Evolutionary conservation across 192 early-diverging fungal genomes (phyloP).

Genomic region (Backusella liffmaniae): DNA sequence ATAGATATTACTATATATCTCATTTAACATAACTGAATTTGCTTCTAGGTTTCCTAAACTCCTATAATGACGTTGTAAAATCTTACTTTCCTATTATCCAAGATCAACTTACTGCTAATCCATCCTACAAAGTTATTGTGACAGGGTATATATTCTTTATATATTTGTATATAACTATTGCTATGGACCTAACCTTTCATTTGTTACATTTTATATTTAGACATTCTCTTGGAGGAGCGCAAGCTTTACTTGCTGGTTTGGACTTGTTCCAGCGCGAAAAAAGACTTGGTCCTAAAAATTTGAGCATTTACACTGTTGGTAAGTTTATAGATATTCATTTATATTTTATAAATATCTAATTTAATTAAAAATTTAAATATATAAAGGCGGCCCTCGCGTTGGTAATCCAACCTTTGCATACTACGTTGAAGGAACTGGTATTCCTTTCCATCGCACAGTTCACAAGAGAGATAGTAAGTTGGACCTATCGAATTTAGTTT

Average conservation of each 20-base stretch:
- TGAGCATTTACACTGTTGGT: slow-evolving; percentile 21
- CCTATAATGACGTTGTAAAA: not conserved
- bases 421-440: slow-evolving; percentile 20
- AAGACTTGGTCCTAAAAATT: slow-evolving; percentile 8
- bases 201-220: not conserved
- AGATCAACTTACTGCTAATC: slow-evolving; percentile 9
- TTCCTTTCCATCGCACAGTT: slow-evolving; percentile 21
- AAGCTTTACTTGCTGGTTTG: slow-evolving; percentile 20
- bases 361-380: not conserved
- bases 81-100: not conserved
- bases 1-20: not conserved
- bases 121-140: slow-evolving; percentile 23
- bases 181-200: not conserved
- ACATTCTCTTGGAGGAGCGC: slow-evolving; percentile 30
- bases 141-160: slow-evolving; percentile 15
- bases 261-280: slow-evolving; percentile 24
- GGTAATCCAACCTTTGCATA: slow-evolving; percentile 23
- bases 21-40: not conserved
- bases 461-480: slow-evolving; percentile 32
- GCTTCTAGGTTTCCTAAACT: not conserved
- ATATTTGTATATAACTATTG: not conserved
- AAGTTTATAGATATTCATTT: not conserved
- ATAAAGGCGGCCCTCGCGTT: slow-evolving; percentile 25
- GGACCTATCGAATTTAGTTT: not conserved
- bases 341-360: not conserved